Percentiles rank a stretch among this genome's conserved stretches.
These are phyloP conservation scores for Rehmannia glutinosa DNA, from an alignment of 257 asterid species.

Conservation along the genomic window DNA sequence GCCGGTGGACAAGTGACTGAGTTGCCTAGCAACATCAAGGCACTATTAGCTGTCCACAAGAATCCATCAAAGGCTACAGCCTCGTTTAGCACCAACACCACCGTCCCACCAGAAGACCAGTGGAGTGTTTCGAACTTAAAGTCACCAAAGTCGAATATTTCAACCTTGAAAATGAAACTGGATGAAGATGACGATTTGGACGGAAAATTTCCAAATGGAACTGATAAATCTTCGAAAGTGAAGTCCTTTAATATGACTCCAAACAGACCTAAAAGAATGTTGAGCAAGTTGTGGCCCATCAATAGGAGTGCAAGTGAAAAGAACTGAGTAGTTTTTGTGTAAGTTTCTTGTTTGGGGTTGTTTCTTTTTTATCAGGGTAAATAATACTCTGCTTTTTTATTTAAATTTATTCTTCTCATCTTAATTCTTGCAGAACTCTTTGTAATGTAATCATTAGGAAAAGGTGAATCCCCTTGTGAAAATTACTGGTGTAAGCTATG, in stretches of 20 bases:
- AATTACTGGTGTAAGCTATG: constrained; percentile 44
- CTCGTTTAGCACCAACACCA: constrained; percentile 25
- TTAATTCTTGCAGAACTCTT: constrained; percentile 31
- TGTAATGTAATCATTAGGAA: constrained; percentile 44
- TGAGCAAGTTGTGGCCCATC: constrained; percentile 77
- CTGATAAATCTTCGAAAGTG: constrained; percentile 23
- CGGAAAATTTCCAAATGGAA: constrained; percentile 3
- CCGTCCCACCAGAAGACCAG: constrained; percentile 47
- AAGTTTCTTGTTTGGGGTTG: no score
- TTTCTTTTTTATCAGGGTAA: no score
- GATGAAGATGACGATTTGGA: constrained; percentile 63
- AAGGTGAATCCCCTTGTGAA: constrained; percentile 33
- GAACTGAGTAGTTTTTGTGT: constrained; percentile 44
- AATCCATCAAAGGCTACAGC: constrained; percentile 33
- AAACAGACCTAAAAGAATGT: constrained; percentile 53
- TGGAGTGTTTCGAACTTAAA: constrained; percentile 65
- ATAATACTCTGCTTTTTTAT: constrained; percentile 21
- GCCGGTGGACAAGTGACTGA: constrained; percentile 61
- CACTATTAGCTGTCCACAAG: constrained; percentile 46
- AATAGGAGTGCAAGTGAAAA: constrained; percentile 49
- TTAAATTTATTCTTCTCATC: background rate
- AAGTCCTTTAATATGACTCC: constrained; percentile 47
- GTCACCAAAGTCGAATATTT: no score
- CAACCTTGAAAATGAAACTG: constrained; percentile 74
- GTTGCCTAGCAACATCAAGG: constrained; percentile 68